A percentile compares a stretch with the other conserved stretches of the same genome.
phyloP scores from a whole-genome alignment of 805 yeast genomes.

The Schizosaccharomyces lindneri region DNA sequence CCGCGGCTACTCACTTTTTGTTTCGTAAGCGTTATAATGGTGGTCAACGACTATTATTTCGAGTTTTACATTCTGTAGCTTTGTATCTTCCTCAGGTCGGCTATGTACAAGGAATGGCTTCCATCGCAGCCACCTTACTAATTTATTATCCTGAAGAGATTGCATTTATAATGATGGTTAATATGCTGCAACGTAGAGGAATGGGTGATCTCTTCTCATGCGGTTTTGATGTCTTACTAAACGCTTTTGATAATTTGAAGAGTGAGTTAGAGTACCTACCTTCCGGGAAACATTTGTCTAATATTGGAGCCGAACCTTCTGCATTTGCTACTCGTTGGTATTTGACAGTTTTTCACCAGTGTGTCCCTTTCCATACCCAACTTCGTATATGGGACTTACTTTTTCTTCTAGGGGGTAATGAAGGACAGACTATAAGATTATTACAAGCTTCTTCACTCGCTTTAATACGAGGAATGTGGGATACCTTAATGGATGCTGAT shows the following conservation, averaged over 20 bases:
- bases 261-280: background rate
- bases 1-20: slow-evolving; percentile 7
- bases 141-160: slow-evolving; percentile 8
- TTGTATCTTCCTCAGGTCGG: slow-evolving; percentile 8
- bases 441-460: background rate
- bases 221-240: slow-evolving; percentile 6
- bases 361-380: slow-evolving; percentile 7
- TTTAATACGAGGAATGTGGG: background rate
- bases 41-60: slow-evolving; percentile 8
- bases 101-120: slow-evolving; percentile 18
- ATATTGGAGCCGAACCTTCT: slow-evolving; percentile 6
- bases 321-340: slow-evolving; percentile 9
- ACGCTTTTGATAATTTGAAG: slow-evolving; percentile 5
- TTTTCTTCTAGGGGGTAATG: slow-evolving; percentile 2
- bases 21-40: slow-evolving; percentile 8
- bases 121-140: slow-evolving; percentile 22
- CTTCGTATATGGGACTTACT: slow-evolving; percentile 9
- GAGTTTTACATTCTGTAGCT: slow-evolving; percentile 8
- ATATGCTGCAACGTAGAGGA: slow-evolving; percentile 4
- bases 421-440: background rate
- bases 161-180: slow-evolving; percentile 7
- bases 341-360: slow-evolving; percentile 7
- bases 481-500: background rate
- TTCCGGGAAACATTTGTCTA: background rate
- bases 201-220: slow-evolving; percentile 5